phyloP scores from a whole-genome alignment of 2,329 filamentous ascomycete genomes.

The Tolypocladium guangdongense region DNA sequence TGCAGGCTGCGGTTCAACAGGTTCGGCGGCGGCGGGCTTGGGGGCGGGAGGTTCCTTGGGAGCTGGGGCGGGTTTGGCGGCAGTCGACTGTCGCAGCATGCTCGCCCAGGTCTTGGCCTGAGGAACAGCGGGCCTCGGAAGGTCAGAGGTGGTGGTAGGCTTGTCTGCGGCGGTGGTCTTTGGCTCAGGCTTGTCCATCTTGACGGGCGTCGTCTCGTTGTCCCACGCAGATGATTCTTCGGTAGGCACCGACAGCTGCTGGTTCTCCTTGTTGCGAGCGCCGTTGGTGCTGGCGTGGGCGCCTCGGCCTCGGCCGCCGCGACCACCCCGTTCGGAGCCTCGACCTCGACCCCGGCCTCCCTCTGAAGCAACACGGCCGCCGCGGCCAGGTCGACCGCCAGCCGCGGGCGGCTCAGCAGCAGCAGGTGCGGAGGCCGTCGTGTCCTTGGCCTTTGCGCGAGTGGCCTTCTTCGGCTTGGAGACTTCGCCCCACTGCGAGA shows the following conservation, averaged over 20 bases:
- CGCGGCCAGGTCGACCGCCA: slow-evolving; percentile 39
- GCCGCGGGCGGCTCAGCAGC: slow-evolving; percentile 33
- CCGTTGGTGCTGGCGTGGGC: slow-evolving; percentile 48
- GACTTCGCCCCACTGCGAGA: slow-evolving; percentile 78
- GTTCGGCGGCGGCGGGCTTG: slow-evolving; percentile 25
- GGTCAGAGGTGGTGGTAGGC: slow-evolving; percentile 21
- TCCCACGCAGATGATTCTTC: slow-evolving; percentile 51
- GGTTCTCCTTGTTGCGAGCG: slow-evolving; percentile 43
- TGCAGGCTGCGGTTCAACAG: slow-evolving; percentile 24
- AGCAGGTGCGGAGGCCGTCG: slow-evolving; percentile 39
- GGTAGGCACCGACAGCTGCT: slow-evolving; percentile 53
- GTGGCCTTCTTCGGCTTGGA: slow-evolving; percentile 70
- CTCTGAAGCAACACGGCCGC: slow-evolving; percentile 51
- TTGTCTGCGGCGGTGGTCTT: slow-evolving; percentile 20
- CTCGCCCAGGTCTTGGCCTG: slow-evolving; percentile 60
- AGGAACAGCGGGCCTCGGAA: slow-evolving; percentile 26
- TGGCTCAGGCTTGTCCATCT: slow-evolving; percentile 21
- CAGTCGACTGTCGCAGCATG: slow-evolving; percentile 54
- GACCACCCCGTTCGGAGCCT: slow-evolving; percentile 51
- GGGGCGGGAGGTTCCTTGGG: slow-evolving; percentile 16
- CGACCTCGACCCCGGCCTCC: slow-evolving; percentile 51
- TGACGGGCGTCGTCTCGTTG: slow-evolving; percentile 22
- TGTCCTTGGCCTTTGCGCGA: slow-evolving; percentile 62
- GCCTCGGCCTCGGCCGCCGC: slow-evolving; percentile 54
- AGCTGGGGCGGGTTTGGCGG: slow-evolving; percentile 39